These are phyloP conservation scores for Lachancea nothofagi DNA, from an alignment of 805 yeast genomes.

Conservation along the genomic window DNA sequence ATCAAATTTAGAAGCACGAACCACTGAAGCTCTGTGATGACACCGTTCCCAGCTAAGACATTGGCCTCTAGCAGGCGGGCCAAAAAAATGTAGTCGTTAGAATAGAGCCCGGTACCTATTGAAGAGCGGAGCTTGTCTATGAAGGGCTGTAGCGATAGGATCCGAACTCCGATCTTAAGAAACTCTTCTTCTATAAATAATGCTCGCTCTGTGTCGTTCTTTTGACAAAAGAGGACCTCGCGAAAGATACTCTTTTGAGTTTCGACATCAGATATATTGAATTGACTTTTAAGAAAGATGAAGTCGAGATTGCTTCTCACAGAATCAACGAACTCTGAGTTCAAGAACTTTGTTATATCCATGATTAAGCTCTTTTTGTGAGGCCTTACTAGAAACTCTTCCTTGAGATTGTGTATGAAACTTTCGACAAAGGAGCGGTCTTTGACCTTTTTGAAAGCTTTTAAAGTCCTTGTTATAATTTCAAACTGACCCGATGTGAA, in stretches of 20 bases:
- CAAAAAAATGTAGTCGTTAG: slow-evolving; percentile 14
- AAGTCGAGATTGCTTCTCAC: slow-evolving; percentile 22
- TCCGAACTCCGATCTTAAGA: slow-evolving; percentile 10
- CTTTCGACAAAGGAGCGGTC: slow-evolving; percentile 14
- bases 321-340: slow-evolving; percentile 19
- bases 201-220: slow-evolving; percentile 9
- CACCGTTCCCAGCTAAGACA: slow-evolving; percentile 1
- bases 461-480: slow-evolving; percentile 15
- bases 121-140: slow-evolving; percentile 15
- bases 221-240: slow-evolving; percentile 13
- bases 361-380: not conserved
- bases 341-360: slow-evolving; percentile 17
- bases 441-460: slow-evolving; percentile 11
- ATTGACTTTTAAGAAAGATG: slow-evolving; percentile 21
- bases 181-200: slow-evolving; percentile 16
- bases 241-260: slow-evolving; percentile 26
- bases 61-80: slow-evolving; percentile 16
- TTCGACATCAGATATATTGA: slow-evolving; percentile 26
- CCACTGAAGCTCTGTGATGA: slow-evolving; percentile 6
- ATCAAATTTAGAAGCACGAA: slow-evolving; percentile 13
- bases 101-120: slow-evolving; percentile 2
- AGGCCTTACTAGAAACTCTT: not conserved
- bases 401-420: slow-evolving; percentile 14
- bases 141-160: slow-evolving; percentile 8
- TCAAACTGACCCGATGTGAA: slow-evolving; percentile 7